These are phyloP conservation scores for Boletus putidus DNA, from an alignment of 1,284 basidiomycete genomes.

Conservation along the genomic window DNA sequence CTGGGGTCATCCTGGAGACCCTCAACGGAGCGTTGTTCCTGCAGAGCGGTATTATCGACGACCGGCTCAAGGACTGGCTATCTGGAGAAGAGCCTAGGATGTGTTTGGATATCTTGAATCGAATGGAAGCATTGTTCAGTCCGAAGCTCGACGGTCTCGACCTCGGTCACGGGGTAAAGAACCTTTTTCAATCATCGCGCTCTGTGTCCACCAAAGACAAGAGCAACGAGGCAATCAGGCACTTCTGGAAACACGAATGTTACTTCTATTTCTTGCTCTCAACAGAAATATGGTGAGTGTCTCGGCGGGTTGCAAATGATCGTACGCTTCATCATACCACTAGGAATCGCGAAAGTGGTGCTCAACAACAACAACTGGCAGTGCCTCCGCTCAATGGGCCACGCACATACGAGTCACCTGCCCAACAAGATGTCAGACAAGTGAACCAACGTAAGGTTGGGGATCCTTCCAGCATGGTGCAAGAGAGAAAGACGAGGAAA, in stretches of 20 bases:
- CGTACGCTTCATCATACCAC: background rate
- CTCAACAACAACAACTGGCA: background rate
- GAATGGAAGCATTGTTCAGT: background rate
- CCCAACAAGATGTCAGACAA: background rate
- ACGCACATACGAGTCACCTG: too few species aligned
- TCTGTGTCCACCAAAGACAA: too few species aligned
- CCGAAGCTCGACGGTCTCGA: too few species aligned
- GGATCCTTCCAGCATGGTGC: too few species aligned
- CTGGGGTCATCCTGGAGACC: background rate
- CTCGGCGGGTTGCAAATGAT: background rate
- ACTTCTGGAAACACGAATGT: background rate
- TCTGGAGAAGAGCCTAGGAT: background rate
- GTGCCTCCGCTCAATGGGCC: too few species aligned
- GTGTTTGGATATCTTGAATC: background rate
- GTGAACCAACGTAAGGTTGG: too few species aligned
- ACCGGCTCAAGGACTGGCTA: constrained; percentile 12
- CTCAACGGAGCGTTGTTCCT: background rate
- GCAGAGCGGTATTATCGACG: background rate
- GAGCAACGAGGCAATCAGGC: background rate
- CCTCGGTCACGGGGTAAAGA: background rate
- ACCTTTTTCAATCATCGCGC: background rate
- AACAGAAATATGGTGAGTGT: constrained; percentile 8
- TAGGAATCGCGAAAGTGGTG: background rate
- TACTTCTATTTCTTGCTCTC: constrained; percentile 14
- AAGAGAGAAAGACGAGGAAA: background rate